A percentile compares a stretch with the other conserved stretches of the same genome.
phyloP scores from a whole-genome alignment of 768 basidiomycete species.

The Lentinula edodes region DNA sequence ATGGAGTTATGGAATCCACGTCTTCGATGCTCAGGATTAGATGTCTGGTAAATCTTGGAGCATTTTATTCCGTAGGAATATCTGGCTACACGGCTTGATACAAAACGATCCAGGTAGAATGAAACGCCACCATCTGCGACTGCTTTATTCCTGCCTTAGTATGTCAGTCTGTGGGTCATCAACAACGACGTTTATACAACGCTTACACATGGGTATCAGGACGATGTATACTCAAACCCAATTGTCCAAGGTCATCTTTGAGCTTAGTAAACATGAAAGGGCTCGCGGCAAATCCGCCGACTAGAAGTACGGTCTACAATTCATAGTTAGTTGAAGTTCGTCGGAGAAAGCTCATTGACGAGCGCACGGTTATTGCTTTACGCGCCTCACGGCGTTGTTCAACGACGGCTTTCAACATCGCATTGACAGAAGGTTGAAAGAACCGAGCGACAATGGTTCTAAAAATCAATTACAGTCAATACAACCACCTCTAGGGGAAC shows the following conservation, averaged over 20 bases:
- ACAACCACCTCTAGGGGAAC: neutral
- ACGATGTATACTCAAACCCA: conserved; percentile 30
- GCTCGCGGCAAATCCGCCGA: conserved; percentile 49
- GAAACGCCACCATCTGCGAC: conserved; percentile 37
- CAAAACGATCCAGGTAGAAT: conserved; percentile 31
- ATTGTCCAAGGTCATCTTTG: conserved; percentile 25
- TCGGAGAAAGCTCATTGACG: neutral
- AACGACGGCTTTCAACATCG: conserved; percentile 28
- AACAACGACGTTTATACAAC: neutral
- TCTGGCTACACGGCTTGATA: conserved; percentile 28
- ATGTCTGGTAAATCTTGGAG: conserved; percentile 16
- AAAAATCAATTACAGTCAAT: neutral
- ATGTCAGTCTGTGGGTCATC: neutral
- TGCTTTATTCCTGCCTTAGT: conserved; percentile 29
- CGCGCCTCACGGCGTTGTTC: conserved; percentile 23
- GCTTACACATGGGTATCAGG: conserved; percentile 45
- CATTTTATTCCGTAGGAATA: conserved; percentile 30
- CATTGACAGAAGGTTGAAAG: conserved; percentile 38
- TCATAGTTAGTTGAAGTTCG: neutral
- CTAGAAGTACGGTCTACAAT: conserved; percentile 35
- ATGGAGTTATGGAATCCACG: conserved; percentile 20
- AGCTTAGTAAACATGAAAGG: conserved; percentile 41
- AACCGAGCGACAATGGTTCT: conserved; percentile 27
- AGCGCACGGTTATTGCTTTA: conserved; percentile 26
- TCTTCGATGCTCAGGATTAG: conserved; percentile 25